A percentile compares a stretch with the other conserved stretches of the same genome.
These are phyloP conservation scores for Cercophora newfieldiana DNA, from an alignment of 495 filamentous ascomycete genomes.

Conservation along the genomic window DNA sequence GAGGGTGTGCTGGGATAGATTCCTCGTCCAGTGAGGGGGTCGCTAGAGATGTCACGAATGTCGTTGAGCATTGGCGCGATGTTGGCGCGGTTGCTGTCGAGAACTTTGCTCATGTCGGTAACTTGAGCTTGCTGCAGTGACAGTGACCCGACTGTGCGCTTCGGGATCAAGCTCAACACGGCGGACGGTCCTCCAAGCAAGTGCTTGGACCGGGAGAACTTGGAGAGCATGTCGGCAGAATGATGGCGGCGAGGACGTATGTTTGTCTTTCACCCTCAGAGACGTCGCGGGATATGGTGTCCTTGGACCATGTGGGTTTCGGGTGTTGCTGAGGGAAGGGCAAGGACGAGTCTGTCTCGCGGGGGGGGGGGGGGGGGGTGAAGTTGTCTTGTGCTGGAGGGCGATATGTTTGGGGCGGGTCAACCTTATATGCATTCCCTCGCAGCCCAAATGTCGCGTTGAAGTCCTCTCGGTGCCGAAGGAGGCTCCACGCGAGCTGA, in stretches of 20 bases:
- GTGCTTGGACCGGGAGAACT: constrained; percentile 5
- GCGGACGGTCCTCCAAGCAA: constrained; percentile 10
- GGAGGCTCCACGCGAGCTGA: background rate
- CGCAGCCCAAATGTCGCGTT: background rate
- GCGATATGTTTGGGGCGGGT: background rate
- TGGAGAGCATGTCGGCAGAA: constrained; percentile 19
- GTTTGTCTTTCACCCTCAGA: background rate
- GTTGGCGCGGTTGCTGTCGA: background rate
- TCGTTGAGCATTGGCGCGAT: constrained; percentile 11
- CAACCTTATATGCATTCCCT: background rate
- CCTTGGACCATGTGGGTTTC: background rate
- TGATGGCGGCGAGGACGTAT: background rate
- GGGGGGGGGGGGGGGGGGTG: background rate
- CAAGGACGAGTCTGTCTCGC: background rate
- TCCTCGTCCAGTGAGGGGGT: background rate
- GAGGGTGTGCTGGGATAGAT: background rate
- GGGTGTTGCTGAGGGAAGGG: background rate
- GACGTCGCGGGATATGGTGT: background rate
- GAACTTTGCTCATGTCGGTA: constrained; percentile 17
- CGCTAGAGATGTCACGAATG: background rate
- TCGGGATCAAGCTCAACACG: background rate
- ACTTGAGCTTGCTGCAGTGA: constrained; percentile 29
- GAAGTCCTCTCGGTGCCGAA: constrained; percentile 1
- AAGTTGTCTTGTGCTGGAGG: background rate
- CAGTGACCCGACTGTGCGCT: constrained; percentile 23